Evolutionary conservation across 768 basidiomycete species (phyloP).

Genomic region (Chiua virens): DNA sequence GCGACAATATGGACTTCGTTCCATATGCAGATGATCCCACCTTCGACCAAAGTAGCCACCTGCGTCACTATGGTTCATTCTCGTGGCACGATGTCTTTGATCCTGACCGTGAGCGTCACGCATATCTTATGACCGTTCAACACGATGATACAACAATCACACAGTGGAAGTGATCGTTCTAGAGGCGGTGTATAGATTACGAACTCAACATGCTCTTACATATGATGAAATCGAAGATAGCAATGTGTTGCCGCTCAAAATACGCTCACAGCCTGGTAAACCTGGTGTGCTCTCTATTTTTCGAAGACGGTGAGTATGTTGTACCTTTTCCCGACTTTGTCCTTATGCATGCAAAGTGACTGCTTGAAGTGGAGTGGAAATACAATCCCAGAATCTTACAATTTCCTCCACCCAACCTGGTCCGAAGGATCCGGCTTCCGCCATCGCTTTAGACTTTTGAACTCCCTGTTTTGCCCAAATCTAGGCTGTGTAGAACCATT

Average conservation of each 20-base stretch:
- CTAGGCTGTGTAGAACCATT: conserved; percentile 50
- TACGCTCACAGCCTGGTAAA: conserved; percentile 29
- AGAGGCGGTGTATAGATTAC: conserved; percentile 48
- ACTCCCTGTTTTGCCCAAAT: conserved; percentile 51
- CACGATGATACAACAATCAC: conserved; percentile 16
- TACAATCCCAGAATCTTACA: conserved; percentile 20
- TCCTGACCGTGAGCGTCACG: conserved; percentile 40
- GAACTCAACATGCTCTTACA: conserved; percentile 36
- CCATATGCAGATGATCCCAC: conserved; percentile 61
- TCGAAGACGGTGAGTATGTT: conserved; percentile 21
- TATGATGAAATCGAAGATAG: conserved; percentile 50
- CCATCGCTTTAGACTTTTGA: conserved; percentile 35
- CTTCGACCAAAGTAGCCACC: conserved; percentile 46
- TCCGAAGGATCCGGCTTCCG: conserved; percentile 17
- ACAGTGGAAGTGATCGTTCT: conserved; percentile 51
- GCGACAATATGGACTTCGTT: conserved; percentile 55
- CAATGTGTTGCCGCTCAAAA: conserved; percentile 41
- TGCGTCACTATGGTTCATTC: conserved; percentile 41
- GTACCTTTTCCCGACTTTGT: conserved; percentile 22
- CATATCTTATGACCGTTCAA: conserved; percentile 4
- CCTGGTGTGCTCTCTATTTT: conserved; percentile 26
- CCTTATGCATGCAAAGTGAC: conserved; percentile 30
- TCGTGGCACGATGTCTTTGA: conserved; percentile 50
- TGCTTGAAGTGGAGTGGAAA: conserved; percentile 27
- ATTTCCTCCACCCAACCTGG: conserved; percentile 2